phyloP scores from a whole-genome alignment of 2,329 filamentous ascomycete genomes.

The Pseudogymnoascus sp. region DNA sequence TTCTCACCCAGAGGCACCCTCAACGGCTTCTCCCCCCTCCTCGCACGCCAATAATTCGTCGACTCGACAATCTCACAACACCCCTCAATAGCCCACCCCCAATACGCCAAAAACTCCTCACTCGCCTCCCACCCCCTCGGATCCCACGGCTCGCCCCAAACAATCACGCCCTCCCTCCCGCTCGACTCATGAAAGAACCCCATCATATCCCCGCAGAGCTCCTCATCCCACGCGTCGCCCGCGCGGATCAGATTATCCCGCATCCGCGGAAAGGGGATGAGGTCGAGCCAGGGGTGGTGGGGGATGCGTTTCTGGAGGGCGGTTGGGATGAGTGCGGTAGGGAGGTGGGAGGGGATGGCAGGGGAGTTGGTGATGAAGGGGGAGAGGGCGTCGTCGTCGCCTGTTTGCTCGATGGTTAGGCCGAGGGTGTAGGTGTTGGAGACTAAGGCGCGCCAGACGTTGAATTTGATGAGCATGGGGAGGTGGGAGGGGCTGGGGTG shows the following conservation, averaged over 20 bases:
- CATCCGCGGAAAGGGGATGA: slow-evolving; percentile 30
- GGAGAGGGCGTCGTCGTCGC: not conserved
- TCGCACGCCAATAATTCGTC: slow-evolving; percentile 26
- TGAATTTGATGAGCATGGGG: slow-evolving; percentile 32
- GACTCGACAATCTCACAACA: slow-evolving; percentile 21
- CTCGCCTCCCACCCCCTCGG: slow-evolving; percentile 25
- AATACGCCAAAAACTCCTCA: slow-evolving; percentile 21
- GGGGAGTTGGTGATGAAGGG: not conserved
- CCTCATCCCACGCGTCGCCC: slow-evolving; percentile 18
- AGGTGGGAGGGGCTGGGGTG: slow-evolving; percentile 27
- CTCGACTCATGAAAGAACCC: slow-evolving; percentile 12
- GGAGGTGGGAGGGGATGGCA: slow-evolving; percentile 5
- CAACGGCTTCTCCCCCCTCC: slow-evolving; percentile 19
- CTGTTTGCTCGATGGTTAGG: not conserved
- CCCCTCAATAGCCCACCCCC: slow-evolving; percentile 26
- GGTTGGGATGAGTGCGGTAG: slow-evolving; percentile 24
- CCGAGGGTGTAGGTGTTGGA: slow-evolving; percentile 28
- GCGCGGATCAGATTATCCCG: slow-evolving; percentile 20
- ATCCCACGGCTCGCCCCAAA: slow-evolving; percentile 28
- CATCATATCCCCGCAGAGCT: slow-evolving; percentile 19
- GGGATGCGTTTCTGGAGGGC: slow-evolving; percentile 23
- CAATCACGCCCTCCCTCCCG: slow-evolving; percentile 17
- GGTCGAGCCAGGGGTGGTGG: slow-evolving; percentile 33
- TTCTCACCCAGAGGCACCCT: not conserved
- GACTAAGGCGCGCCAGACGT: slow-evolving; percentile 30